These are phyloP conservation scores for Penicillium sp. DNA, from an alignment of 2,329 filamentous ascomycete species.

Conservation along the genomic window DNA sequence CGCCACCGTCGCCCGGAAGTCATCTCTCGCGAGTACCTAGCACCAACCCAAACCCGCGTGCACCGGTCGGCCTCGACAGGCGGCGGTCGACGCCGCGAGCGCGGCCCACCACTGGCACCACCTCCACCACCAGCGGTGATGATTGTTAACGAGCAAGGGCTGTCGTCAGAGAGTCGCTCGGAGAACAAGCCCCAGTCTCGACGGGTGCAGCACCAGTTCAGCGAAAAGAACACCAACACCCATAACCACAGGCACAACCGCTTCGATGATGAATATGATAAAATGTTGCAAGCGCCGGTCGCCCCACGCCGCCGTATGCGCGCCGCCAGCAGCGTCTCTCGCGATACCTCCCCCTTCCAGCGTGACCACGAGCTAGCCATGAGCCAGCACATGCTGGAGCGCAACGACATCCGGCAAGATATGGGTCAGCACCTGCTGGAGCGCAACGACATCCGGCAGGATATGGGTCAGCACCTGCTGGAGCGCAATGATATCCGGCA, in stretches of 20 bases:
- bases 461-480: conserved; percentile 35
- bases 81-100: conserved; percentile 26
- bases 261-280: conserved; percentile 30
- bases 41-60: conserved; percentile 26
- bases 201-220: conserved; percentile 20
- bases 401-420: conserved; percentile 30
- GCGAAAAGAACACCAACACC: conserved; percentile 3
- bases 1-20: conserved; percentile 29
- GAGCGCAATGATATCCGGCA: conserved; percentile 35
- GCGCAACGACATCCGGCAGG: conserved; percentile 31
- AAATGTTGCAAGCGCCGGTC: neutral
- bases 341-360: conserved; percentile 26
- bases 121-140: conserved; percentile 24
- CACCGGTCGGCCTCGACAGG: conserved; percentile 40
- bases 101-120: conserved; percentile 7
- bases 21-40: conserved; percentile 20
- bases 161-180: conserved; percentile 26
- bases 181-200: conserved; percentile 29
- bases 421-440: conserved; percentile 37
- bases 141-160: conserved; percentile 37
- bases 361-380: conserved; percentile 38
- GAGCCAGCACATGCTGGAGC: conserved; percentile 35
- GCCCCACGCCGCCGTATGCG: conserved; percentile 19
- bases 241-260: conserved; percentile 4
- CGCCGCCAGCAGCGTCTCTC: conserved; percentile 25